A percentile compares a stretch with the other conserved stretches of the same genome.
These are phyloP conservation scores for Brettanomyces sp. DNA, from an alignment of 805 yeast genomes.

Conservation along the genomic window DNA sequence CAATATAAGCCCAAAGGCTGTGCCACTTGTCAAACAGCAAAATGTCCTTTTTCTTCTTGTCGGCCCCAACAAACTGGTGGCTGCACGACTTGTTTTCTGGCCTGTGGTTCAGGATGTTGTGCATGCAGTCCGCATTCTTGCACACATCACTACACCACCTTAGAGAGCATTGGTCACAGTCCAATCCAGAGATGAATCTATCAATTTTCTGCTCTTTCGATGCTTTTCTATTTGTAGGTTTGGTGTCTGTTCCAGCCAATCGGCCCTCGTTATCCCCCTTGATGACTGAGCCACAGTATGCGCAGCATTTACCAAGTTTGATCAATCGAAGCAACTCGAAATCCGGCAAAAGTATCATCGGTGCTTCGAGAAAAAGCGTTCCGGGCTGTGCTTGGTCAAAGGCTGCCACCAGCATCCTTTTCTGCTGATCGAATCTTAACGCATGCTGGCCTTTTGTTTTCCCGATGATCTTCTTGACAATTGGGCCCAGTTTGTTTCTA, in stretches of 20 bases:
- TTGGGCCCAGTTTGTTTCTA: neutral
- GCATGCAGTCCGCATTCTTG: constrained; percentile 19
- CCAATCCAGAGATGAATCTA: constrained; percentile 22
- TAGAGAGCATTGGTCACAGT: constrained; percentile 20
- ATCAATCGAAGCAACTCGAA: constrained; percentile 19
- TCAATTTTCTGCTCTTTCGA: constrained; percentile 16
- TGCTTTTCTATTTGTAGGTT: constrained; percentile 5
- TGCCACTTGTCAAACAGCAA: constrained; percentile 19
- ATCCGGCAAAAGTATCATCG: constrained; percentile 18
- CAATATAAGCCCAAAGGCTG: constrained; percentile 8
- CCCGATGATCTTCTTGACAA: constrained; percentile 3
- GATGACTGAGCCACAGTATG: constrained; percentile 23
- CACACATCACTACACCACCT: constrained; percentile 25
- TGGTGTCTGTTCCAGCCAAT: constrained; percentile 7
- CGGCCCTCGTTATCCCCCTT: constrained; percentile 23
- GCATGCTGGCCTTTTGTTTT: constrained; percentile 5
- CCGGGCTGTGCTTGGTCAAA: constrained; percentile 9
- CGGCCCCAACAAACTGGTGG: constrained; percentile 9
- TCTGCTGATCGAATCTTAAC: constrained; percentile 3
- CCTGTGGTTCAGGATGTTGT: constrained; percentile 17
- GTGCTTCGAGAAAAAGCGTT: constrained; percentile 21
- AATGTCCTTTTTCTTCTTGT: constrained; percentile 4
- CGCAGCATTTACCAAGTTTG: constrained; percentile 23
- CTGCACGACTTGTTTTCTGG: constrained; percentile 23
- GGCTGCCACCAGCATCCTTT: constrained; percentile 2